phyloP scores from a whole-genome alignment of 2,329 filamentous ascomycete species.

The Aureobasidium leucospermi region DNA sequence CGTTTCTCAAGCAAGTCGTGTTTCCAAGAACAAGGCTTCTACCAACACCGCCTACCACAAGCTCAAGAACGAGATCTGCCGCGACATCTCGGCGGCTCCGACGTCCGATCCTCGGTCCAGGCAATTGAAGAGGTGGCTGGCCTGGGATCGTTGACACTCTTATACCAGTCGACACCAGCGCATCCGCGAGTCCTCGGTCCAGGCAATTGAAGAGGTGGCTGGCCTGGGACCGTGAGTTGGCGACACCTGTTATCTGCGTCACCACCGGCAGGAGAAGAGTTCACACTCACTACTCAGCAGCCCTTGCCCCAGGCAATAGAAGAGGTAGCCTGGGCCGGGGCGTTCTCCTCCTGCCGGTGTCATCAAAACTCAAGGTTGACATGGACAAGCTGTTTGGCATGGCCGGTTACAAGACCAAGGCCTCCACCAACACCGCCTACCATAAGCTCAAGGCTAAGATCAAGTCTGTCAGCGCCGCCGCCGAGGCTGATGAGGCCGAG shows the following conservation, averaged over 20 bases:
- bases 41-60: too few species aligned
- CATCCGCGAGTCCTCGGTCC: not conserved
- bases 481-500: not conserved
- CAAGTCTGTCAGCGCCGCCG: not conserved
- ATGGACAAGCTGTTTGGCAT: slow-evolving; percentile 17
- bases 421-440: slow-evolving; percentile 18
- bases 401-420: slow-evolving; percentile 18
- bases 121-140: not conserved
- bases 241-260: not conserved
- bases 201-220: not conserved
- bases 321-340: not conserved
- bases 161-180: too few species aligned
- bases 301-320: not conserved
- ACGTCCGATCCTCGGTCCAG: not conserved
- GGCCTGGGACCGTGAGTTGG: not conserved
- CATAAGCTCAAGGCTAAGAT: slow-evolving; percentile 64
- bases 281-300: not conserved
- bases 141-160: not conserved
- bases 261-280: not conserved
- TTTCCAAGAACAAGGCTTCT: too few species aligned
- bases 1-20: too few species aligned
- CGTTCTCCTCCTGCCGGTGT: not conserved
- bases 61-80: not conserved
- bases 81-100: not conserved
- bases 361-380: slow-evolving; percentile 17